These are phyloP conservation scores for Globisporangium splendens DNA, from an alignment of 352 stramenopile species.

Conservation along the genomic window DNA sequence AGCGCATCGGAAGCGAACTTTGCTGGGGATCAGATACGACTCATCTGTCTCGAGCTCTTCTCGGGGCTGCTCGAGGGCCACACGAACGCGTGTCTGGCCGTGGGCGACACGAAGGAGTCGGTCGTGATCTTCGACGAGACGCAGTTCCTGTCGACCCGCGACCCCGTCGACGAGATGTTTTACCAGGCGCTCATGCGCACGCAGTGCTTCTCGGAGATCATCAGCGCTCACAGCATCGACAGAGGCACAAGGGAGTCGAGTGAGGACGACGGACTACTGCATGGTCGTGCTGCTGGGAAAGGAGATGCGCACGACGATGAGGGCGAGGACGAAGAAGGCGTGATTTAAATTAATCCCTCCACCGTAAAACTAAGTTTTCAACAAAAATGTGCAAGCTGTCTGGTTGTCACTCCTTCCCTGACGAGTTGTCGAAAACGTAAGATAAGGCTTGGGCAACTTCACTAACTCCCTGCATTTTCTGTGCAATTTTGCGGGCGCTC, in stretches of 20 bases:
- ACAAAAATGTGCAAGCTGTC: too few species aligned
- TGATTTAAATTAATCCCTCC: neutral
- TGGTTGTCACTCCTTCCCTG: too few species aligned
- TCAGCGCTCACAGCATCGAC: slow-evolving; percentile 74
- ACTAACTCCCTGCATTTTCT: too few species aligned
- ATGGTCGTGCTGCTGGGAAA: neutral
- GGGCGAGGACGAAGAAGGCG: neutral
- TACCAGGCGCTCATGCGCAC: slow-evolving; percentile 67
- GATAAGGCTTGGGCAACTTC: too few species aligned
- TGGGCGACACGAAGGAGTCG: slow-evolving; percentile 82
- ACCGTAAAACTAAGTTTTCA: too few species aligned
- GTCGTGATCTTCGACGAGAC: slow-evolving; percentile 87
- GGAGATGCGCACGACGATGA: neutral
- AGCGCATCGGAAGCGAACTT: slow-evolving; percentile 6
- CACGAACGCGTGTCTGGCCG: slow-evolving; percentile 71
- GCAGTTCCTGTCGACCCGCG: slow-evolving; percentile 68
- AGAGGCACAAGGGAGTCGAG: slow-evolving; percentile 32
- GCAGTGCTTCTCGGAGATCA: slow-evolving; percentile 84
- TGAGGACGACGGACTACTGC: slow-evolving; percentile 9
- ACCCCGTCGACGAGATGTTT: slow-evolving; percentile 54
- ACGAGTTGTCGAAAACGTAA: too few species aligned
- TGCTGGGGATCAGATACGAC: slow-evolving; percentile 44
- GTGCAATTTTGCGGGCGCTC: too few species aligned
- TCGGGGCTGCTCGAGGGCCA: slow-evolving; percentile 57
- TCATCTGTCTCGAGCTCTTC: slow-evolving; percentile 70